These are phyloP conservation scores for Tricholoma flavovirens DNA, from an alignment of 768 basidiomycete genomes.

Conservation along the genomic window DNA sequence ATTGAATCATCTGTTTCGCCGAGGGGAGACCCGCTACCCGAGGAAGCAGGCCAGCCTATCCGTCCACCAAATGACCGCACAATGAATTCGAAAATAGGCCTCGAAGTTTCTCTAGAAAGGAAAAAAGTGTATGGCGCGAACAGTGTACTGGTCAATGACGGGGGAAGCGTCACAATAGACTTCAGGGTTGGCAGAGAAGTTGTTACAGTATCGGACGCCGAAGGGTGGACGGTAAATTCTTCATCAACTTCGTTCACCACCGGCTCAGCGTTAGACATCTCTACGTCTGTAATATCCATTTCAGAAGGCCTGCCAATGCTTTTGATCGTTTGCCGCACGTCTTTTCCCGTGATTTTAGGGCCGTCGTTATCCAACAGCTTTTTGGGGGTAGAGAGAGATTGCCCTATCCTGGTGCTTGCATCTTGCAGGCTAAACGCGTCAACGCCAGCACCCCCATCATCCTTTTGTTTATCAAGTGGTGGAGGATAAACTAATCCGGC, in stretches of 20 bases:
- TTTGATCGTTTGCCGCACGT: conserved; percentile 61
- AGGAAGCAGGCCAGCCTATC: conserved; percentile 83
- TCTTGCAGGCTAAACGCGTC: conserved; percentile 80
- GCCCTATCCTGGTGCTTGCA: conserved; percentile 20
- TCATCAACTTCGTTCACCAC: conserved; percentile 42
- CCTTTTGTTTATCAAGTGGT: conserved; percentile 73
- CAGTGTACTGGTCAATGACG: conserved; percentile 51
- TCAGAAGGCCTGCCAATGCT: conserved; percentile 32
- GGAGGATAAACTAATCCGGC: conserved; percentile 93
- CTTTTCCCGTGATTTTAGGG: conserved; percentile 41
- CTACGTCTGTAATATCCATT: conserved; percentile 29
- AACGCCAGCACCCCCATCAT: conserved; percentile 82
- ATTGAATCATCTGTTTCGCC: conserved; percentile 76
- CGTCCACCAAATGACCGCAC: conserved; percentile 88
- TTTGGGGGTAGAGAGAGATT: conserved; percentile 25
- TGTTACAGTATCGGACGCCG: conserved; percentile 41
- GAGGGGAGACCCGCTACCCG: conserved; percentile 77
- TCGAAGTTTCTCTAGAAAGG: conserved; percentile 88
- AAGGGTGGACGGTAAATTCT: conserved; percentile 62
- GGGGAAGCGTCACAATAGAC: conserved; percentile 55
- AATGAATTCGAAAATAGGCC: conserved; percentile 90
- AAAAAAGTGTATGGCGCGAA: conserved; percentile 89
- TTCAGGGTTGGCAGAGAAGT: conserved; percentile 63
- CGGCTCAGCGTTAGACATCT: conserved; percentile 31
- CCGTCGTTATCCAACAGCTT: conserved; percentile 43